Evolutionary conservation across 1,139 yeast species (phyloP).

Genomic region (Candida dubliniensis): DNA sequence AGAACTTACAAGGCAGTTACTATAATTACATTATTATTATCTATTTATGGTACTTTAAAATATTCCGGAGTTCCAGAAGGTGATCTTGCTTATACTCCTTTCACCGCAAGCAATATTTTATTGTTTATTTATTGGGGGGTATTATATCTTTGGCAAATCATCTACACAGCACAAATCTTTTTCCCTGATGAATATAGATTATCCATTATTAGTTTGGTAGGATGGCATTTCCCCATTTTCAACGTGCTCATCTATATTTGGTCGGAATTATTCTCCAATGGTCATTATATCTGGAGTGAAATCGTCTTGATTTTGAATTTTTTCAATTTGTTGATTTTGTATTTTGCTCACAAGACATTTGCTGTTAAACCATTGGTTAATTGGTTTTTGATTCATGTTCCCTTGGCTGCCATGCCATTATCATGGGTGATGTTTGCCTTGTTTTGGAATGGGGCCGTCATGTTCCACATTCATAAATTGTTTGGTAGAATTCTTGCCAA

Average conservation of each 20-base stretch:
- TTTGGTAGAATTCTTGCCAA: constrained; percentile 71
- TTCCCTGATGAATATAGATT: constrained; percentile 37
- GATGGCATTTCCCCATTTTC: constrained; percentile 63
- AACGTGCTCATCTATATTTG: constrained; percentile 61
- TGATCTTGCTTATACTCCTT: constrained; percentile 59
- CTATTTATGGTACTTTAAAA: constrained; percentile 54
- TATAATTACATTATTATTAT: constrained; percentile 49
- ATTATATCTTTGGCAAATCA: constrained; percentile 52
- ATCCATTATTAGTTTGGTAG: constrained; percentile 38
- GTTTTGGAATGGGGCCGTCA: constrained; percentile 83
- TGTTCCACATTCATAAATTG: constrained; percentile 55
- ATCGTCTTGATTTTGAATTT: constrained; percentile 56
- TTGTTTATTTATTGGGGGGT: constrained; percentile 59
- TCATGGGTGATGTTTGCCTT: constrained; percentile 72
- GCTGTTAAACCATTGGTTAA: constrained; percentile 45
- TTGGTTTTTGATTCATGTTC: constrained; percentile 61
- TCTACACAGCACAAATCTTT: constrained; percentile 54
- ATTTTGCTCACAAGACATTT: constrained; percentile 62
- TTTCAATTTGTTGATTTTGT: constrained; percentile 55
- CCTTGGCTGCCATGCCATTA: constrained; percentile 69
- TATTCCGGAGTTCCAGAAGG: constrained; percentile 26
- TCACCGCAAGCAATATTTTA: constrained; percentile 58
- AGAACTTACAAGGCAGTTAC: constrained; percentile 43
- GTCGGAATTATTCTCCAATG: constrained; percentile 58
- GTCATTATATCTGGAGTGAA: constrained; percentile 57